A percentile compares a stretch with the other conserved stretches of the same genome.
phyloP scores from a whole-genome alignment of 176 grass and related monocot genomes.

The Zoysia japonica region DNA sequence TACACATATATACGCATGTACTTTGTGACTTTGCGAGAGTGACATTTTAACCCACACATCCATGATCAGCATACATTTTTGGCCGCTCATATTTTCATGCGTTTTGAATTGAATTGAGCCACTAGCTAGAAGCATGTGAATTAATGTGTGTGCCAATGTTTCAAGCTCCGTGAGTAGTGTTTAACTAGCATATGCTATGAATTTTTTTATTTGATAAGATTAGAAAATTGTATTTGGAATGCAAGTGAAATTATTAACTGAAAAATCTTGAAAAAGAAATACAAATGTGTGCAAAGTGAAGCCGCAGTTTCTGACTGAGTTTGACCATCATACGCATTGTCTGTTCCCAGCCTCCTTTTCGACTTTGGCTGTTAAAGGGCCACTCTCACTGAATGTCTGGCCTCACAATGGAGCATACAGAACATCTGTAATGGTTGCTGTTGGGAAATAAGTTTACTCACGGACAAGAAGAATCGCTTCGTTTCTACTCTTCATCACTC shows the following conservation, averaged over 20 bases:
- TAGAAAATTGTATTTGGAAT: background rate
- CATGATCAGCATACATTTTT: constrained; percentile 18
- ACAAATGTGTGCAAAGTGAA: background rate
- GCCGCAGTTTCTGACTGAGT: background rate
- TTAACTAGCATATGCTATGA: background rate
- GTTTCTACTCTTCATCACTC: constrained; percentile 42
- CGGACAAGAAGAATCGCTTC: constrained; percentile 22
- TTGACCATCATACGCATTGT: background rate
- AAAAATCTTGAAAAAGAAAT: background rate
- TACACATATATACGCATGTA: constrained; percentile 33
- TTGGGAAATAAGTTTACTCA: background rate
- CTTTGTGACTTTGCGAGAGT: constrained; percentile 20
- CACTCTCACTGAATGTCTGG: background rate
- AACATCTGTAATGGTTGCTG: background rate
- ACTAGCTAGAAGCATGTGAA: background rate
- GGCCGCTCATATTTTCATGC: background rate
- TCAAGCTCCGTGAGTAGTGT: background rate
- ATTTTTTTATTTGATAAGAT: background rate
- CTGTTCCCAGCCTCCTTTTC: background rate
- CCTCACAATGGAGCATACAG: background rate
- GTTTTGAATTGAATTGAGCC: constrained; percentile 2
- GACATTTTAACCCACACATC: constrained; percentile 53
- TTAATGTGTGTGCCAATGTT: too few relatives aligned
- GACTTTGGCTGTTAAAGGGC: constrained; percentile 5
- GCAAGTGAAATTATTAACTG: background rate